These are phyloP conservation scores for Beta macrorhiza DNA, from an alignment of 179 eudicot species.

Conservation along the genomic window DNA sequence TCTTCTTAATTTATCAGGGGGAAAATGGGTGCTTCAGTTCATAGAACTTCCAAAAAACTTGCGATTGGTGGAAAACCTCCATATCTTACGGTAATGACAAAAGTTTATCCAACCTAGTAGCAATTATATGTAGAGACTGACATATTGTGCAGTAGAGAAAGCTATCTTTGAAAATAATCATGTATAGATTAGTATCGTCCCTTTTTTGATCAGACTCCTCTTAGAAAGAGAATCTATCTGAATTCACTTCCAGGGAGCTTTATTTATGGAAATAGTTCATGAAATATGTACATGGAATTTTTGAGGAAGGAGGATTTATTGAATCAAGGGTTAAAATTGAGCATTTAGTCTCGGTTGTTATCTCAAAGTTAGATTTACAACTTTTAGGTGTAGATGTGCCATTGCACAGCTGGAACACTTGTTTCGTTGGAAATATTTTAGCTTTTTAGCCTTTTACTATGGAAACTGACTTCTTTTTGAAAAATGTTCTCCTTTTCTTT, in stretches of 20 bases:
- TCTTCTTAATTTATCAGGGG: conserved; percentile 42
- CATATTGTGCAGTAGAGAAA: background rate
- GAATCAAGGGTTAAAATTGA: background rate
- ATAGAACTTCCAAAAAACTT: conserved; percentile 46
- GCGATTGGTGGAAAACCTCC: conserved; percentile 74
- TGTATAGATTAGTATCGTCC: background rate
- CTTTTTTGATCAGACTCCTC: too few species aligned
- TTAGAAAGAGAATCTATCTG: background rate
- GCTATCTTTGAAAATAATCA: too few species aligned
- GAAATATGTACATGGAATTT: background rate
- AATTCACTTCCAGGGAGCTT: too few species aligned
- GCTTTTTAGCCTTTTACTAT: background rate
- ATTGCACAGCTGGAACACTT: too few species aligned
- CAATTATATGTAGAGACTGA: background rate
- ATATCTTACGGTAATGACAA: conserved; percentile 49
- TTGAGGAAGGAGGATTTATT: background rate
- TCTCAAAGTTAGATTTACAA: too few species aligned
- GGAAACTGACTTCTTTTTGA: background rate
- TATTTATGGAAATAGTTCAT: background rate
- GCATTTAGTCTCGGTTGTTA: background rate
- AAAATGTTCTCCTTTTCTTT: conserved; percentile 13
- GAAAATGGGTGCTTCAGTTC: conserved; percentile 68
- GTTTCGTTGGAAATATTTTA: too few species aligned
- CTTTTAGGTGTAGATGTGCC: too few species aligned
- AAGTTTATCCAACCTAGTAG: background rate